Base-by-base conservation (phyloP, 2,329 filamentous ascomycete genomes). In the Magnaporthiopsis rhizophila region DNA sequence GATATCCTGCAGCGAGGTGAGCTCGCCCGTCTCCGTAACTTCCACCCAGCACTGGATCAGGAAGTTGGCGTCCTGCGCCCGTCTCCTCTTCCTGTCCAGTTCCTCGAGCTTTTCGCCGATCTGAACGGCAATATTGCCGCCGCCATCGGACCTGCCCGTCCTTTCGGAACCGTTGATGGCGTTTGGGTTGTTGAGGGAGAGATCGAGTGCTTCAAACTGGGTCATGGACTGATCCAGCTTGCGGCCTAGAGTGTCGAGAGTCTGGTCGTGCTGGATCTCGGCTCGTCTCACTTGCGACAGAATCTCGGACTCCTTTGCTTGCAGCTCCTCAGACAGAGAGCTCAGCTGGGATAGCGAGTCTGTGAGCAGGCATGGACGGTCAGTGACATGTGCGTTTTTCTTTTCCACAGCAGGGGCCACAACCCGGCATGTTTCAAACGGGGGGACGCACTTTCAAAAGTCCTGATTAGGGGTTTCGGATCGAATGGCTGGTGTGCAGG, bases 21-120 rank as follows among this genome's bases (percentile, higher is more conserved):
- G 82, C 69, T 95, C 88, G 3, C 95, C 95, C 11, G 89, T 89
- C 72, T 97, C 93, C 76, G 89, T 93, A 70, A 99, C 92, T 72
- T 98, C 94, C 57, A 92, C 87, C 94, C 95, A 99, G 79, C 95
- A 99, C 74, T 96, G 90, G 68, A 99, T 92, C 65, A 99, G 78
- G 74, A 98, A 98, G 73, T 91, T 94, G 66, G 95, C 93, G 79
- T 99, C 95, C 74, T 95, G 84, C 38, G 95, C 95, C 66, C 94
- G 83, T 73, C 92, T 89, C 69, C 93, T 83, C 78, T 99, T 96
- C 72, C 92, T 87, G 76, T 99, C 95, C 66, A 99, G 82, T 75
- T 98, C 94, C 78, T 99, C 95, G 13, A 99, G 81, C 72, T 89
- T 88, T 78, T 96, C 92, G 69, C 95, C 95, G 63, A 97, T 98